A percentile compares a stretch with the other conserved stretches of the same genome.
These are phyloP conservation scores for Populus alba DNA, from an alignment of 345 rosid genomes.

Conservation along the genomic window DNA sequence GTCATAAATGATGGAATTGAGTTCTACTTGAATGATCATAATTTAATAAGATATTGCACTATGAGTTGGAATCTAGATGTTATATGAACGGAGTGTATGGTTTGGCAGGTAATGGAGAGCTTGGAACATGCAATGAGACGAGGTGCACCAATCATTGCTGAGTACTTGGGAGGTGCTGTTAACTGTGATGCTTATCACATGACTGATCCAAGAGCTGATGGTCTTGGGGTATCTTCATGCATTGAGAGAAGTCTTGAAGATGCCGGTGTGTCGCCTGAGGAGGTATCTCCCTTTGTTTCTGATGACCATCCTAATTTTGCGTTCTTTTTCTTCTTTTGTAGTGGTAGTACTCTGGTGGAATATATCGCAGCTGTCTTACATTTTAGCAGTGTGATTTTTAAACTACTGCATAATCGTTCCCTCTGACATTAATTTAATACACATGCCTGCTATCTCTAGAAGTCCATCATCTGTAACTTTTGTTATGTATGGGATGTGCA, in stretches of 20 bases:
- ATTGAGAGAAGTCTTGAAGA: slow-evolving; percentile 92
- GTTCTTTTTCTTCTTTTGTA: slow-evolving; percentile 3
- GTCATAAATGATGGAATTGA: not conserved
- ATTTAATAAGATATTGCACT: not conserved
- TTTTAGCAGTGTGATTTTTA: not conserved
- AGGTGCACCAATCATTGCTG: slow-evolving; percentile 95
- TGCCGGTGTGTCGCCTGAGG: slow-evolving; percentile 98
- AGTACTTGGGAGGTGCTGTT: slow-evolving; percentile 96
- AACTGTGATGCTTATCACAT: slow-evolving; percentile 98
- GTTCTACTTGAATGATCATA: not conserved
- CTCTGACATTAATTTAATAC: not conserved
- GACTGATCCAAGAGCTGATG: slow-evolving; percentile 99
- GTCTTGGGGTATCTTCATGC: slow-evolving; percentile 97
- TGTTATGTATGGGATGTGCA: too few relatives aligned
- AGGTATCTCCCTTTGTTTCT: slow-evolving; percentile 39
- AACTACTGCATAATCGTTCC: not conserved
- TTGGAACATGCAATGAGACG: slow-evolving; percentile 97
- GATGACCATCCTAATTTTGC: not conserved
- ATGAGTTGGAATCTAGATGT: not conserved
- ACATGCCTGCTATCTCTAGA: too few relatives aligned
- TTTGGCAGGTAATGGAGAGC: slow-evolving; percentile 86
- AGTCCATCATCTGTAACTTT: too few relatives aligned
- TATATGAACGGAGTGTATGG: slow-evolving; percentile 7
- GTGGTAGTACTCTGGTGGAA: not conserved
- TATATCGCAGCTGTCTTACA: not conserved